These are phyloP conservation scores for Botrytis paeoniae DNA, from an alignment of 2,329 filamentous ascomycete species.

Conservation along the genomic window DNA sequence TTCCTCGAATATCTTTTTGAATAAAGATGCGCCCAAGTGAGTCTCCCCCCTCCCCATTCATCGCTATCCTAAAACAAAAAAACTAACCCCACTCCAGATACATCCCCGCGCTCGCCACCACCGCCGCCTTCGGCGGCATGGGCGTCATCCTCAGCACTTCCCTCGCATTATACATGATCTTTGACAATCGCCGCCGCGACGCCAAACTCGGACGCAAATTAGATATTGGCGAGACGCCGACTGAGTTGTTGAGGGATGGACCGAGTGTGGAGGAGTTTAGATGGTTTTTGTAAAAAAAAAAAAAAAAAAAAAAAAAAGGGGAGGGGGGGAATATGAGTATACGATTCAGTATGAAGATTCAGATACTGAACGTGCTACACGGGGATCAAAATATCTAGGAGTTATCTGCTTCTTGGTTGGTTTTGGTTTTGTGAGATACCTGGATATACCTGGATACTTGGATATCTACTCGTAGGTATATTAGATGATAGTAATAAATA, in stretches of 20 bases:
- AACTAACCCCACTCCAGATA: conserved; percentile 41
- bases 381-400: too few species aligned
- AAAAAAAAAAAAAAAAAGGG: too few species aligned
- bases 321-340: too few species aligned
- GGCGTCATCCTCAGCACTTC: conserved; percentile 54
- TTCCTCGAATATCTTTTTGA: conserved; percentile 64
- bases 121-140: conserved; percentile 59
- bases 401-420: too few species aligned
- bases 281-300: conserved; percentile 59
- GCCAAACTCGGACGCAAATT: conserved; percentile 31
- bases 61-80: conserved; percentile 22
- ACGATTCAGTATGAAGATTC: too few species aligned
- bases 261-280: conserved; percentile 53
- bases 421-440: too few species aligned
- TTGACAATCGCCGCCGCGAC: conserved; percentile 43
- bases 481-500: too few species aligned
- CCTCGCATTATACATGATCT: conserved; percentile 60
- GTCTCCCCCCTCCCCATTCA: conserved; percentile 59
- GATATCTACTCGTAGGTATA: too few species aligned
- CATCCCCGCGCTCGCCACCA: conserved; percentile 61
- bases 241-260: conserved; percentile 53
- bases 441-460: too few species aligned
- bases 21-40: conserved; percentile 57
- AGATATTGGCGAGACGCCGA: conserved; percentile 50
- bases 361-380: too few species aligned